A percentile compares a stretch with the other conserved stretches of the same genome.
Conservation (phyloP, 371 early-diverging fungal species). For the Lichtheimia ornata region DNA sequence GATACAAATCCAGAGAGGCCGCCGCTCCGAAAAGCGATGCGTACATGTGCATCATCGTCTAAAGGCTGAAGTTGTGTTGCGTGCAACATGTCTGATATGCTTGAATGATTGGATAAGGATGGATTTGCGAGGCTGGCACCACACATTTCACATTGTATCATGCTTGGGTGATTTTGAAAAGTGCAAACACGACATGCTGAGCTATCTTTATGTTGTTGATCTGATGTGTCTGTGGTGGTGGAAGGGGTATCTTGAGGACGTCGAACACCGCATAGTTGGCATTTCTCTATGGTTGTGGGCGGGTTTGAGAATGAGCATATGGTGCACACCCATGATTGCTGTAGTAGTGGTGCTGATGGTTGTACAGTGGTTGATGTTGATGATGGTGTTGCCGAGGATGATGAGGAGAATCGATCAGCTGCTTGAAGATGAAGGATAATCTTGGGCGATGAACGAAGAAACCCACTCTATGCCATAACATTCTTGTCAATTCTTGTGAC, state of each 20-base stretch:
- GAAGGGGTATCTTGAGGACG: conserved; percentile 7
- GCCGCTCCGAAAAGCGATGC: conserved; percentile 79
- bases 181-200: conserved; percentile 76
- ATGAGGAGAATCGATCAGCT: neutral
- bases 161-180: conserved; percentile 82
- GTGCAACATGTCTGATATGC: conserved; percentile 4
- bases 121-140: conserved; percentile 49
- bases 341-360: neutral
- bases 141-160: conserved; percentile 82
- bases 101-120: conserved; percentile 8
- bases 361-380: conserved; percentile 5
- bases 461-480: conserved; percentile 49
- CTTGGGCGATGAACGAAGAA: conserved; percentile 69
- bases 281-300: conserved; percentile 44
- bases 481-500: too few relatives aligned
- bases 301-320: conserved; percentile 73
- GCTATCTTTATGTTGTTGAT: conserved; percentile 12
- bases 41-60: conserved; percentile 38
- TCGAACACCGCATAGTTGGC: conserved; percentile 76
- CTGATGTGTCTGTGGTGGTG: conserved; percentile 1
- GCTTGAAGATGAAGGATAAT: conserved; percentile 49
- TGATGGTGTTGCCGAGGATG: conserved; percentile 10
- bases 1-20: conserved; percentile 64
- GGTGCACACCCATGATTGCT: conserved; percentile 69
- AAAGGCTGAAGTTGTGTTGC: neutral